Evolutionary conservation across 176 grass and related monocot species (phyloP), one percentile per base, ranked within the genome.

Genomic region (Oryza glaberrima): DNA sequence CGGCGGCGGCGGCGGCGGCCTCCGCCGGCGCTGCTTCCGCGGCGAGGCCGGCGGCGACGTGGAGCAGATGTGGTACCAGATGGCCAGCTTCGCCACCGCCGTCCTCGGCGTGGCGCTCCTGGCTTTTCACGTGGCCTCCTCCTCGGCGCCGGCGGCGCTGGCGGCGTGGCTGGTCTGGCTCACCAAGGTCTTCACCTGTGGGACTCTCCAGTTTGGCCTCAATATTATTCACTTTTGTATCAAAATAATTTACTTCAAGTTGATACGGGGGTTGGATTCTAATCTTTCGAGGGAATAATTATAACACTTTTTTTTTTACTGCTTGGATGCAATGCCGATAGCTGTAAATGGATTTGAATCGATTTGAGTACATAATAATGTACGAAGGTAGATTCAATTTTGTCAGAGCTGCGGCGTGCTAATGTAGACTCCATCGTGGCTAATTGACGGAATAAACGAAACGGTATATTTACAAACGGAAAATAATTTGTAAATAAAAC

Each of bases 51-150:
- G 1, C 16, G 36, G 1, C 16, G 36, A 48, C 64, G 61, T 7
- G 23, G 66, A 64, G 75, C 23, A 78, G 75, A 48, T 1, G 75
- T 78, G 16, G 75, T 85, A 72, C 25, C 66, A 25, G 35, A 51
- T 85, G 14, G 83, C 75, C 4, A 78, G 22, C 66, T 85, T 78
- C 67, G 75, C 12, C 17, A 30, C 44, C 38, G 75, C 52, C 75
- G 4, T 85, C 36, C 67, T 79, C 38, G 83, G 75, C 51, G 38
- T 85, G 2, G 52, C 25, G 0, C 51, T 85, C 51, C 49, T 85
- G 23, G 16, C 71, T 51, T 17, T 71, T 8, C 23, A 85, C 36
- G 47, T 71, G 75, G 67, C 25, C 17, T 16, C 61, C 1, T 44
- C 40, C 1, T 11, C 44, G 44, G 0, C 44, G 6, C 35, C 75